Evolutionary conservation across 345 rosid species (phyloP), one percentile per base, ranked within the genome.

Genomic region (Euphorbia tirucalli): DNA sequence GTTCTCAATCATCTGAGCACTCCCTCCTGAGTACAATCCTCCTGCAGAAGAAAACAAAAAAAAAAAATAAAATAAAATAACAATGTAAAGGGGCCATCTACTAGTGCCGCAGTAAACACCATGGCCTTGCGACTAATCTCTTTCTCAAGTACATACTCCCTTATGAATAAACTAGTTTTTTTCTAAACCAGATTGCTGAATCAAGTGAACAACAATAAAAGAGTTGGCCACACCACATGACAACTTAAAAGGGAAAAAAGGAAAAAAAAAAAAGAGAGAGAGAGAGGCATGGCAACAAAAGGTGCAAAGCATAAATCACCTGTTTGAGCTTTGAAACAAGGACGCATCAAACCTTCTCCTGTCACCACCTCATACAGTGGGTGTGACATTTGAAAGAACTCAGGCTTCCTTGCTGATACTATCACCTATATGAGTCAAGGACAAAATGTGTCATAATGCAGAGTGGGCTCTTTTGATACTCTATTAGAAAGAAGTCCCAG

Each of bases 301-400:
- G 35, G 56, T 46, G 41, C 44, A 58, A 72, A 71, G 64, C 61
- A 69, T 54, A 57, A 62, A 79, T 76, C 74, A 93, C 98, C 98
- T 85, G 83, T 85, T 48, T 24, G 63, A 77, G 97, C 94, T 83
- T 91, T 90, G 92, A 91, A 93, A 85, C 96, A 91, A 65, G 98
- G 98, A 57, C 94, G 93, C 98, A 93, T 88, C 69, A 93, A 84
- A 63, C 97, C 97, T 77, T 91, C 98, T 58, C 91, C 96, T 0
- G 96, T 93, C 81, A 93, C 97, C 79, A 93, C 97, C 79, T 93
- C 98, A 43, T 93, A 90, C 66, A 93, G 65, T 44, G 98, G 98
- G 78, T 91, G 98, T 58, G 97, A 88, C 93, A 83, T 93, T 84
- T 93, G 98, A 81, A 93, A 93, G 87, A 93, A 93, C 83, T 93